phyloP scores from a whole-genome alignment of 2,329 filamentous ascomycete genomes.

The Botryosphaeria agaves region DNA sequence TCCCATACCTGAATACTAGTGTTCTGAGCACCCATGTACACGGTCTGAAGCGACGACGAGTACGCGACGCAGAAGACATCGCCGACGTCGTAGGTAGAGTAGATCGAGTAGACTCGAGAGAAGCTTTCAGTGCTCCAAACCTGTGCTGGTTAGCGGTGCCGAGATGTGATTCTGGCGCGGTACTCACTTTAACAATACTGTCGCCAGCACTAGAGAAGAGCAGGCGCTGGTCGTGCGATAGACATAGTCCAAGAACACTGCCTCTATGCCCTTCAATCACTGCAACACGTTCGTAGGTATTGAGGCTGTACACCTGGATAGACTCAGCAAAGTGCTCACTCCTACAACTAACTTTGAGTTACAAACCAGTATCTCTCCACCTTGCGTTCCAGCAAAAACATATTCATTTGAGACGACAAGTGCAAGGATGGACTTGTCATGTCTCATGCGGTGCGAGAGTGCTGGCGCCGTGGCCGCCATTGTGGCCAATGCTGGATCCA shows the following conservation, averaged over 20 bases:
- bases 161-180: slow-evolving; percentile 1
- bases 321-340: slow-evolving; percentile 5
- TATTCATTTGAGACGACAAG: slow-evolving; percentile 64
- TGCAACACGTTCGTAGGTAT: slow-evolving; percentile 64
- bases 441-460: slow-evolving; percentile 56
- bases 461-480: slow-evolving; percentile 27
- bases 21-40: slow-evolving; percentile 89
- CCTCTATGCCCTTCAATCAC: slow-evolving; percentile 81
- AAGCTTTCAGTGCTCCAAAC: slow-evolving; percentile 71
- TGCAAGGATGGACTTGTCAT: slow-evolving; percentile 65
- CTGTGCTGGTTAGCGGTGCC: slow-evolving; percentile 14
- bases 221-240: slow-evolving; percentile 56
- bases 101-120: slow-evolving; percentile 69
- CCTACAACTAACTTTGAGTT: not conserved
- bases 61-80: slow-evolving; percentile 94
- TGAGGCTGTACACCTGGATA: slow-evolving; percentile 58
- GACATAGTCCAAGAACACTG: slow-evolving; percentile 69
- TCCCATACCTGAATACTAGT: slow-evolving; percentile 60
- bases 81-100: slow-evolving; percentile 84
- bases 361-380: slow-evolving; percentile 68
- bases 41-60: slow-evolving; percentile 57
- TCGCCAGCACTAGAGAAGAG: slow-evolving; percentile 91
- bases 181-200: slow-evolving; percentile 63
- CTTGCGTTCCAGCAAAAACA: slow-evolving; percentile 85
- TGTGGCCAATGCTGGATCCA: too few species aligned